These are phyloP conservation scores for Canariomyces notabilis DNA, from an alignment of 2,329 filamentous ascomycete genomes.

Conservation along the genomic window DNA sequence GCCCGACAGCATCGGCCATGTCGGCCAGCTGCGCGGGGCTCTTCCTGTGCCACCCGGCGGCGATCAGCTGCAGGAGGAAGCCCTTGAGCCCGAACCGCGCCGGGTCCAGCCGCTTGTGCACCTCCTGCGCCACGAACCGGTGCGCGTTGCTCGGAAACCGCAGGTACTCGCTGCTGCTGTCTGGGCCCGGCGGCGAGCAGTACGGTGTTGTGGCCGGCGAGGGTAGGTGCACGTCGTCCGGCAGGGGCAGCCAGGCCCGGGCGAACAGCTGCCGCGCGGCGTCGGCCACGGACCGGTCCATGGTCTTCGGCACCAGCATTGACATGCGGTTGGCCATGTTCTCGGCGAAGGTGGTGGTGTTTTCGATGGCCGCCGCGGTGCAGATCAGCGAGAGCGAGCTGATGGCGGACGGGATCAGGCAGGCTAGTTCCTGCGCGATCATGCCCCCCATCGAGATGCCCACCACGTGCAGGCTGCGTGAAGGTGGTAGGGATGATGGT, in stretches of 20 bases:
- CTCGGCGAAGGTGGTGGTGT: conserved; percentile 57
- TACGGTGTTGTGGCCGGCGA: conserved; percentile 37
- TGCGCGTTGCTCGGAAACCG: conserved; percentile 72
- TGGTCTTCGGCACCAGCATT: conserved; percentile 63
- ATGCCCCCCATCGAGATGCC: conserved; percentile 87
- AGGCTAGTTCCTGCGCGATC: conserved; percentile 78
- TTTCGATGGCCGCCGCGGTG: conserved; percentile 57
- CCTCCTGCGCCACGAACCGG: conserved; percentile 74
- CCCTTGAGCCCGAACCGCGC: conserved; percentile 59
- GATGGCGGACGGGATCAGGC: conserved; percentile 47
- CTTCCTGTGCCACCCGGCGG: conserved; percentile 77
- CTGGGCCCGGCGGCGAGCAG: conserved; percentile 18
- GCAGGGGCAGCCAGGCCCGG: conserved; percentile 53
- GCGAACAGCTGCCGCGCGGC: conserved; percentile 64
- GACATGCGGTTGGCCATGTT: conserved; percentile 55
- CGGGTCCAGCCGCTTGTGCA: conserved; percentile 62
- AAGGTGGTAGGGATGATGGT: conserved; percentile 26
- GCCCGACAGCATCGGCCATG: conserved; percentile 64
- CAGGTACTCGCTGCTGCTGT: conserved; percentile 33
- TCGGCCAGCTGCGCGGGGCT: conserved; percentile 57
- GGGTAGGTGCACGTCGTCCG: conserved; percentile 55
- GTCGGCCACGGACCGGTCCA: conserved; percentile 61
- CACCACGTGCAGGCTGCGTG: conserved; percentile 57
- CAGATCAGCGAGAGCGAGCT: conserved; percentile 55
- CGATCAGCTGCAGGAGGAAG: conserved; percentile 72